Percentiles rank a stretch among this genome's conserved stretches.
These are phyloP conservation scores for Cercospora nicotianae DNA, from an alignment of 2,329 filamentous ascomycete genomes.

Conservation along the genomic window DNA sequence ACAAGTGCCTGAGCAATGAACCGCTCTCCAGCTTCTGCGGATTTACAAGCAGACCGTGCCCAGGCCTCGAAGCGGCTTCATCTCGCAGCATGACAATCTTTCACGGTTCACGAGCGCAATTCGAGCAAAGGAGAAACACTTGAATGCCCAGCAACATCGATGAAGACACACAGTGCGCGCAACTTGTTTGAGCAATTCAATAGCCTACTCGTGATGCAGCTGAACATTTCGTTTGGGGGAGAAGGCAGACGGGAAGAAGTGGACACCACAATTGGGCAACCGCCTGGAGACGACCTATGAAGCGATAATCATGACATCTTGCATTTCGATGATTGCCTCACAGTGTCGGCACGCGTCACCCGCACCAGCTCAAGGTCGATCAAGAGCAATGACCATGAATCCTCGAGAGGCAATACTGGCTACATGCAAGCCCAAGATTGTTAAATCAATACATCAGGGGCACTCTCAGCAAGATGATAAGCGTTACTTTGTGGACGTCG, in stretches of 20 bases:
- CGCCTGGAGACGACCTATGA: background rate
- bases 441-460: no score
- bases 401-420: no score
- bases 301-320: no score
- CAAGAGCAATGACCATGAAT: no score
- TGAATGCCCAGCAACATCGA: background rate
- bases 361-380: no score
- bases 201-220: background rate
- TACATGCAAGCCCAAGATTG: no score
- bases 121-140: background rate
- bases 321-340: no score
- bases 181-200: background rate
- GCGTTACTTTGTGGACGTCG: no score
- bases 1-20: background rate
- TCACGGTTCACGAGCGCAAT: background rate
- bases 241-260: background rate
- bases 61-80: background rate
- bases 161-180: background rate
- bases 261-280: background rate
- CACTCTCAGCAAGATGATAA: no score
- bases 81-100: background rate
- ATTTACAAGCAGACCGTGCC: background rate
- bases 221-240: background rate
- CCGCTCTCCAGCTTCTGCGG: background rate
- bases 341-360: no score